These are phyloP conservation scores for Dioscorea cayenensis DNA, from an alignment of 116 monocot genomes.

Conservation along the genomic window DNA sequence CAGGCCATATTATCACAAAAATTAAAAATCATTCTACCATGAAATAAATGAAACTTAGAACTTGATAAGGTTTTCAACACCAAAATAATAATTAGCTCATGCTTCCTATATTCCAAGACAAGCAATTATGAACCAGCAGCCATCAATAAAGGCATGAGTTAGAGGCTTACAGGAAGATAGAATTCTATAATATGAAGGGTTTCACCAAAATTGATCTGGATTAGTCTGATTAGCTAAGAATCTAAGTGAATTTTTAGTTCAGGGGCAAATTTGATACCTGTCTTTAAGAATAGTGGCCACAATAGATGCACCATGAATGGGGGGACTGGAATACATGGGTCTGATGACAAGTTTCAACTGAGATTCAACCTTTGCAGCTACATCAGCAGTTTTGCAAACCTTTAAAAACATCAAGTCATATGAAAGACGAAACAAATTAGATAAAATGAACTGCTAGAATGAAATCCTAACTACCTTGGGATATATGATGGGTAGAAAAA, in stretches of 20 bases:
- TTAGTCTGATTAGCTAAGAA: no score
- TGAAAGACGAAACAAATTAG: conserved; percentile 2
- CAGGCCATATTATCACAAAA: no score
- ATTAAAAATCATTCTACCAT: no score
- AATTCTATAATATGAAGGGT: no score
- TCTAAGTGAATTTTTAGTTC: no score
- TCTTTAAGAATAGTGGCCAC: conserved; percentile 93
- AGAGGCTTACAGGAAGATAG: no score
- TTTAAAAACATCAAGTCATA: conserved; percentile 7
- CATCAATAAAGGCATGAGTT: no score
- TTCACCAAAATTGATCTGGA: neutral
- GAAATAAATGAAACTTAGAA: no score
- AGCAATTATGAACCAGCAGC: no score
- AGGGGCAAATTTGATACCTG: conserved; percentile 33
- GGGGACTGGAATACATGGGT: conserved; percentile 99
- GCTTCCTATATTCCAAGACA: neutral
- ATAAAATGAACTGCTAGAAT: neutral
- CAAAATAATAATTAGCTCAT: neutral
- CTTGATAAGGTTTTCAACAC: no score
- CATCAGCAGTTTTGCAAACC: conserved; percentile 83
- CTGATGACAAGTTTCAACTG: conserved; percentile 99
- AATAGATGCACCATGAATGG: conserved; percentile 97
- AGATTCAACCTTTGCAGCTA: conserved; percentile 86
- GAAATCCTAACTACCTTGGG: no score
- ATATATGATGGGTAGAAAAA: no score